Evolutionary conservation across 2,329 filamentous ascomycete genomes (phyloP).

Genomic region (Chrysoporthe puriensis): DNA sequence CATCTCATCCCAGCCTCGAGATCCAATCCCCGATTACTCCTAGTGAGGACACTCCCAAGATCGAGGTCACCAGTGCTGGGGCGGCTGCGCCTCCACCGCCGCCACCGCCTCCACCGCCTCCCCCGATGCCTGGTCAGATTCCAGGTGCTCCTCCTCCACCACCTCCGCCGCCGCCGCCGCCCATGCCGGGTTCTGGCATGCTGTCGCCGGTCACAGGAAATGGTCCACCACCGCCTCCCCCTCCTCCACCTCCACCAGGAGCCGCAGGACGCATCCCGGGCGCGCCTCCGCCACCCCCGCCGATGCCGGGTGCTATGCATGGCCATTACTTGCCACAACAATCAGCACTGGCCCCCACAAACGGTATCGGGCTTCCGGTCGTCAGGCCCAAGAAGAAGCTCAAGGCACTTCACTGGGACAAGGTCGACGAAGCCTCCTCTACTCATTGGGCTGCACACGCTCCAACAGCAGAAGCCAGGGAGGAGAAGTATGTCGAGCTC

Average conservation of each 20-base stretch:
- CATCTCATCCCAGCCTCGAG: conserved; percentile 76
- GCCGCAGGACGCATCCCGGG: conserved; percentile 38
- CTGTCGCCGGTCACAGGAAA: conserved; percentile 29
- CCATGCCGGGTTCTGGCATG: conserved; percentile 39
- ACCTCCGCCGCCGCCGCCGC: conserved; percentile 55
- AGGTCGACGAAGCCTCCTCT: conserved; percentile 88
- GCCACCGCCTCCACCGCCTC: conserved; percentile 45
- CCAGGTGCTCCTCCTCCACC: conserved; percentile 41
- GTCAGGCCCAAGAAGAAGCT: conserved; percentile 98
- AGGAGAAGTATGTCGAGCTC: conserved; percentile 94
- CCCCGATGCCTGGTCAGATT: conserved; percentile 51
- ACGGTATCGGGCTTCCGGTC: conserved; percentile 73
- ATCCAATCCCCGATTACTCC: conserved; percentile 70
- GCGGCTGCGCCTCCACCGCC: conserved; percentile 45
- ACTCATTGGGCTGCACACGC: conserved; percentile 92
- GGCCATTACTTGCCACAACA: conserved; percentile 76
- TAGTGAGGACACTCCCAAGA: conserved; percentile 64
- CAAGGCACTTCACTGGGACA: conserved; percentile 99
- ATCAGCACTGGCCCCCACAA: conserved; percentile 55
- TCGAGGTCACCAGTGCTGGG: conserved; percentile 55
- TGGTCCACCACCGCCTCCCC: conserved; percentile 43
- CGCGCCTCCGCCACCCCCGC: conserved; percentile 22
- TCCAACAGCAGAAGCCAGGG: conserved; percentile 83
- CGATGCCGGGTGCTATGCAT: conserved; percentile 68
- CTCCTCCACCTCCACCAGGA: conserved; percentile 48